phyloP scores from a whole-genome alignment of 805 yeast genomes.

The Candida fluviatilis region DNA sequence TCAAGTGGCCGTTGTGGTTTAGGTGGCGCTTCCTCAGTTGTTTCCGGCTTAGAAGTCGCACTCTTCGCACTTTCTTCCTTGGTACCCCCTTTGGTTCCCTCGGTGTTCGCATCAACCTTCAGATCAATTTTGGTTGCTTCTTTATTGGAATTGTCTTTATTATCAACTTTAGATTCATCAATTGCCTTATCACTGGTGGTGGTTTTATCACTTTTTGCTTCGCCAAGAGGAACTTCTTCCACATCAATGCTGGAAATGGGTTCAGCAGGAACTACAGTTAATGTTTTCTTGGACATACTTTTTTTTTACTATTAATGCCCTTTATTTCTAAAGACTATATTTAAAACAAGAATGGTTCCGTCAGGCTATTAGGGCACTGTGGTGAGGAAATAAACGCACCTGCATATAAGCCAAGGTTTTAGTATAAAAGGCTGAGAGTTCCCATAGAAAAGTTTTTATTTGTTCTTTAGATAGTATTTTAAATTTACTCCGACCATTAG shows the following conservation, averaged over 20 bases:
- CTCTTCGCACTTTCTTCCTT: neutral
- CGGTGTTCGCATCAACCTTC: slow-evolving; percentile 3
- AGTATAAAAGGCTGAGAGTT: too few species aligned
- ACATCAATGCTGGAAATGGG: slow-evolving; percentile 25
- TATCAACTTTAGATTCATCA: neutral
- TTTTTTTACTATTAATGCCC: too few species aligned
- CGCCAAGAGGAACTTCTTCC: slow-evolving; percentile 4
- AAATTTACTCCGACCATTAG: slow-evolving; percentile 29
- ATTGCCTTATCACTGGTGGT: slow-evolving; percentile 2
- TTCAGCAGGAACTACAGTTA: slow-evolving; percentile 29
- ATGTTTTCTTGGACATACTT: slow-evolving; percentile 16
- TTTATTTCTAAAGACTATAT: too few species aligned
- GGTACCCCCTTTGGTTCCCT: slow-evolving; percentile 1
- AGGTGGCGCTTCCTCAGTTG: slow-evolving; percentile 24
- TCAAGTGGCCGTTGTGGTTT: slow-evolving; percentile 56
- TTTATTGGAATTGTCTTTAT: too few species aligned
- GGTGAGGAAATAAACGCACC: too few species aligned
- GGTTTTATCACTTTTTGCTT: slow-evolving; percentile 1
- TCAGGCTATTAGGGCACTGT: too few species aligned
- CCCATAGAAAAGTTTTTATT: neutral
- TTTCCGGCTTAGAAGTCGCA: slow-evolving; percentile 1
- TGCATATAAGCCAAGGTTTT: too few species aligned
- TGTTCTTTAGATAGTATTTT: slow-evolving; percentile 21
- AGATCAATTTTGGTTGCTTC: too few species aligned
- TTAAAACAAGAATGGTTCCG: too few species aligned